Conservation (phyloP, 108 stramenopile genomes). For the Fragilaria crotonensis region DNA sequence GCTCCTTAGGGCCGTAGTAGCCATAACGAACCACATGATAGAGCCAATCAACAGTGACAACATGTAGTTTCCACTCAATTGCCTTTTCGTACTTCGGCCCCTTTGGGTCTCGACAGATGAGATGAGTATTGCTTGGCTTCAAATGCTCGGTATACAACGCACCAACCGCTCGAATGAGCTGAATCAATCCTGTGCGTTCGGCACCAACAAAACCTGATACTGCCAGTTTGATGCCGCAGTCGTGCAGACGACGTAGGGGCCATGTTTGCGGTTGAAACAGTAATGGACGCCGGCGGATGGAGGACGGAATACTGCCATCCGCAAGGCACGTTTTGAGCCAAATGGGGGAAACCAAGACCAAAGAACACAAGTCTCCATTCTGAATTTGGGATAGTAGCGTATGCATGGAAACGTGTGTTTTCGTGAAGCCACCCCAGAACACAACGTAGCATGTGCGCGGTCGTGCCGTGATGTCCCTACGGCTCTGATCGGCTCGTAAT, state of each 20-base stretch:
- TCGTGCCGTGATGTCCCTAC: not conserved
- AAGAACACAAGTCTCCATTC: conserved; percentile 29
- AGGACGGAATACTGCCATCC: conserved; percentile 20
- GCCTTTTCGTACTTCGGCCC: conserved; percentile 57
- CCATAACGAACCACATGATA: conserved; percentile 54
- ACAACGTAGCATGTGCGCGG: conserved; percentile 18
- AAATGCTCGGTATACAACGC: conserved; percentile 46
- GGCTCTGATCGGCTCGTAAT: conserved; percentile 27
- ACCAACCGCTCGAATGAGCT: conserved; percentile 41
- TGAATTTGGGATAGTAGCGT: conserved; percentile 21
- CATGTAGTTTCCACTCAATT: conserved; percentile 60
- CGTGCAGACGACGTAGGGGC: conserved; percentile 22
- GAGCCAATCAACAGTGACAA: conserved; percentile 70
- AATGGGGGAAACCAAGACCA: conserved; percentile 44
- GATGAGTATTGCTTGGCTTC: conserved; percentile 48
- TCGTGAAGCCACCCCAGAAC: conserved; percentile 27
- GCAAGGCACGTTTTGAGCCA: conserved; percentile 54
- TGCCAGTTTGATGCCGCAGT: conserved; percentile 26
- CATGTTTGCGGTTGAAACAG: conserved; percentile 49
- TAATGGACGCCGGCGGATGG: conserved; percentile 25
- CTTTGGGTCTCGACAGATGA: conserved; percentile 47
- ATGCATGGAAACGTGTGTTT: conserved; percentile 14
- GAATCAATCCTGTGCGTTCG: conserved; percentile 44
- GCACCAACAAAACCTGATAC: conserved; percentile 58
- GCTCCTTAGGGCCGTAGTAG: too few species aligned